Evolutionary conservation across 1,139 yeast genomes (phyloP), one percentile per base, ranked within the genome.

Genomic region (Taphrina betulina): DNA sequence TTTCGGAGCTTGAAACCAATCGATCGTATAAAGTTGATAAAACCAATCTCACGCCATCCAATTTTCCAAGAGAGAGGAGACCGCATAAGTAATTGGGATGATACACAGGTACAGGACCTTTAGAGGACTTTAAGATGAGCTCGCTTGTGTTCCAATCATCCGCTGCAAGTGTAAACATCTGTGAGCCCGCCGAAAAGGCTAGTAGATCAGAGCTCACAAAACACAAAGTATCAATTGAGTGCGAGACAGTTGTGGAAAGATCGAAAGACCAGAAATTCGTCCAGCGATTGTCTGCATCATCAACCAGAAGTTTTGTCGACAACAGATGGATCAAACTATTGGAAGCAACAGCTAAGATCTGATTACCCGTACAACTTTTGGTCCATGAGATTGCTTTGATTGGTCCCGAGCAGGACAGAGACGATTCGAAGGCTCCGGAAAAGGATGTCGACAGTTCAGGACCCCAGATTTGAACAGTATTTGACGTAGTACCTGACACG

Each of bases 31-130:
- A 20, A 3, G 16, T 5, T 5, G 48, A 8, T 3, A 43, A 29
- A 3, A 43, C 31, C 8, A 26, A 8, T 0, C 48, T 24, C 19
- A 28, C 36, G 20, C 38, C 48, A 7, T 43, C 29, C 3, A 43
- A 28, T 22, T 29, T 29, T 5, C 48, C 37, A 3, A 22, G 19
- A 10, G 40, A 29, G 20, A 58, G 19, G 14, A 51, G 40, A 3
- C 58, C 58, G 31, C 38, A 83, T 40, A 92, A 71, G 59, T 88
- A 78, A 68, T 89, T 96, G 0, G 98, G 98, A 66, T 92, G 97
- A 65, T 86, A 92, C 0, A 89, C 72, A 0, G 97, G 96, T 33
- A 92, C 69, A 26, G 31, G 31, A 29, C n/a, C 38, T 12, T 8
- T 7, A 28, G 31, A 28, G 7, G 12, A 8, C 45, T 41, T 26